phyloP scores from a whole-genome alignment of 2,329 filamentous ascomycete species.

The Chaetomiaceae sp. region DNA sequence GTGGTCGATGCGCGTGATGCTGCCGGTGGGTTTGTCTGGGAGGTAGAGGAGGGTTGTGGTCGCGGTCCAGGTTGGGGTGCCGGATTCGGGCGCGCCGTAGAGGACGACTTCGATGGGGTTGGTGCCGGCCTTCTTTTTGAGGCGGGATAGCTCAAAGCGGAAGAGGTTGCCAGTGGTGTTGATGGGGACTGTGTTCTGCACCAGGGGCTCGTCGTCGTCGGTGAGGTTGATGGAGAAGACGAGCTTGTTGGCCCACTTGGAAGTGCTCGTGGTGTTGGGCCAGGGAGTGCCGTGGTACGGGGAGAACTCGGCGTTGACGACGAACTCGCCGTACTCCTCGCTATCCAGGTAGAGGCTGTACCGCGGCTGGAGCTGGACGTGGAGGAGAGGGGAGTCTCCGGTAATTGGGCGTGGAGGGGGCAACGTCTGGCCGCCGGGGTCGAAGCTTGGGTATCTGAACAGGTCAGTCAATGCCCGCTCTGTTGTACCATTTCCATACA shows the following conservation, averaged over 20 bases:
- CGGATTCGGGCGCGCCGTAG: conserved; percentile 28
- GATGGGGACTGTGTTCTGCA: conserved; percentile 30
- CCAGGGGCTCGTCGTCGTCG: conserved; percentile 28
- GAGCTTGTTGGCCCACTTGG: conserved; percentile 21
- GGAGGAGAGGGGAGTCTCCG: conserved; percentile 31
- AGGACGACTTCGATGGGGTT: conserved; percentile 36
- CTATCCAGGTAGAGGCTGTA: conserved; percentile 41
- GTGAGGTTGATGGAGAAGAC: conserved; percentile 34
- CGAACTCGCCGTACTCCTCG: conserved; percentile 36
- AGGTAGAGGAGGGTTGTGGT: conserved; percentile 36
- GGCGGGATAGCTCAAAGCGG: conserved; percentile 31
- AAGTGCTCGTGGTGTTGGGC: conserved; percentile 23
- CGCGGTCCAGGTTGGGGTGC: conserved; percentile 32
- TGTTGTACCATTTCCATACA: no score
- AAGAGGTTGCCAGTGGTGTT: conserved; percentile 33
- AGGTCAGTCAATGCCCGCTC: no score
- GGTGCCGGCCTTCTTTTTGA: conserved; percentile 33
- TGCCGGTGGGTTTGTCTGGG: conserved; percentile 37
- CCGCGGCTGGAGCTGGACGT: conserved; percentile 40
- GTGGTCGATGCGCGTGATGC: conserved; percentile 41
- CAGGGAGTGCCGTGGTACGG: conserved; percentile 35
- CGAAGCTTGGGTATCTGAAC: conserved; percentile 34
- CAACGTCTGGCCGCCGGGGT: conserved; percentile 39
- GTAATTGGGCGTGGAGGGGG: conserved; percentile 31
- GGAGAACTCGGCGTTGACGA: conserved; percentile 39